Base-by-base conservation (phyloP, 306 rosid species). In the Bauhinia variegata region DNA sequence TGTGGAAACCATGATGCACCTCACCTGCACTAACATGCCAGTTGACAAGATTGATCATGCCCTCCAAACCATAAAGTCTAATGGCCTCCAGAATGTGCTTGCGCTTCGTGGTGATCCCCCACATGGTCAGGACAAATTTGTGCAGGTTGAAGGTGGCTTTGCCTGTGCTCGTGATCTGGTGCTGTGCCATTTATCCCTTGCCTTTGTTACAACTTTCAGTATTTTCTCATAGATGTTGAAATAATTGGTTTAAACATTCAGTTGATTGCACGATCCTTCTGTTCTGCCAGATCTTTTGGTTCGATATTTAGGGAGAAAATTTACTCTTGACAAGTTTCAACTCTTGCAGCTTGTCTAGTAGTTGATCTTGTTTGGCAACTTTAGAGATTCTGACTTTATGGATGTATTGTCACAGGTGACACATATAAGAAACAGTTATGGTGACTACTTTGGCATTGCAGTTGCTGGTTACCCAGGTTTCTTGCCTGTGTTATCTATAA, bases 91-190 rank as follows among this genome's bases (percentile, higher is more conserved):
- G 83, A 95, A 90, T 67, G 95, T 95, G 37, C 99, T 95, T 65
- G 99, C 99, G 12, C 95, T 95, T 47, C 89, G 99, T 2, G 99
- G 97, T 0, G 99, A 95, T 49, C 97, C 99, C 1, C 99, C 99
- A 6, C 97, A 93, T 41, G 99, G 99, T 13, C 99, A 95, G 84
- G 99, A 85, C 78, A 95, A 85, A 75, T 95, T 95, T 33, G 96
- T 95, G 47, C 88, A 88, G 92, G 62, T 77, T 54, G 79, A 95
- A 51, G 99, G 92, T 50, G 99, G 99, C 50, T 95, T 90, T 47
- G 96, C 97, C 64, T 95, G 97, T 28, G 99, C 97, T 5, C 92
- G 84, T 15, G 99, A 95, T 67, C 79, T 92, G 69, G 98, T 89
- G 53, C 47, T 14, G n/a, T 42, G 18, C 54, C 50, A 4, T 58